Evolutionary conservation across 345 rosid species (phyloP).

Genomic region (Diplotaxis tenuifolia): DNA sequence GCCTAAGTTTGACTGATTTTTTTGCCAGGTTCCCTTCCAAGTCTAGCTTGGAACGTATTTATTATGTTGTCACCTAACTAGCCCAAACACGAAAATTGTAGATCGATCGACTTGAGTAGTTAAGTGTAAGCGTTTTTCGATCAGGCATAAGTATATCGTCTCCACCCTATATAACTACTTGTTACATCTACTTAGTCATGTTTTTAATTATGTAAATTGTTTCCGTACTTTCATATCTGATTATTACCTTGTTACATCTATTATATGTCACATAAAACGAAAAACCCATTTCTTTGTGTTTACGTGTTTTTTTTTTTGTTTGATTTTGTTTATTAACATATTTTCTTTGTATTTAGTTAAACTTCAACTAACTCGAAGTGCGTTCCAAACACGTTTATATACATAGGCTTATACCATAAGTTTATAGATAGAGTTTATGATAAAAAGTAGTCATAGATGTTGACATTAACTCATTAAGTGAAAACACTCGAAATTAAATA

Average conservation of each 20-base stretch:
- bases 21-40: slow-evolving; percentile 24
- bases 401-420: neutral
- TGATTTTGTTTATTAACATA: neutral
- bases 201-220: no score
- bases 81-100: neutral
- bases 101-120: neutral
- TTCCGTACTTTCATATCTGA: no score
- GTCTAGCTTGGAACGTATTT: slow-evolving; percentile 18
- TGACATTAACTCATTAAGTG: slow-evolving; percentile 23
- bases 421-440: slow-evolving; percentile 9
- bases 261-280: neutral
- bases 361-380: neutral
- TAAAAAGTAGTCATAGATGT: slow-evolving; percentile 1
- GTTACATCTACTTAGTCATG: neutral
- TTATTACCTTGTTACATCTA: neutral
- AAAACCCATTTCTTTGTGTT: no score
- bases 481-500: slow-evolving; percentile 24
- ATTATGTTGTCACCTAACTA: slow-evolving; percentile 25
- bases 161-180: neutral
- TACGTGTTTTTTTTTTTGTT: no score
- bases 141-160: neutral
- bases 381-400: neutral
- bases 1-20: slow-evolving; percentile 28
- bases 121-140: neutral
- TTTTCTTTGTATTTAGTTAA: neutral